These are phyloP conservation scores for Lolium perenne DNA, from an alignment of 176 grass and related monocot genomes.

Conservation along the genomic window DNA sequence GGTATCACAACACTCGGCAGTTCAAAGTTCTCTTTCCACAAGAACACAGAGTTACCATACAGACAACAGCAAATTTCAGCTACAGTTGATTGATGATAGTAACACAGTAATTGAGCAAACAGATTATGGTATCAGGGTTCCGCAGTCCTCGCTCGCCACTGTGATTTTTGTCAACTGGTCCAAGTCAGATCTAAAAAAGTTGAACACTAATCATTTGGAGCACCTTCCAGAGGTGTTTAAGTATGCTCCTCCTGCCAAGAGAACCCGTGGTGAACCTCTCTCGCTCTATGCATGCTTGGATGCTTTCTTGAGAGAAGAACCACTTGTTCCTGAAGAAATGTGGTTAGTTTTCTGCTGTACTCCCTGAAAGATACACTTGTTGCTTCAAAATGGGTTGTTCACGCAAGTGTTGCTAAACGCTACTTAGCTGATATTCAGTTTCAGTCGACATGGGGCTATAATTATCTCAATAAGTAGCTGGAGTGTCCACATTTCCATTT, in stretches of 20 bases:
- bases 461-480: background rate
- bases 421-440: constrained; percentile 12
- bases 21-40: constrained; percentile 57
- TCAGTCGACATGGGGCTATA: background rate
- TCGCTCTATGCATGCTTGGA: constrained; percentile 97
- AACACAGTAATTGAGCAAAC: constrained; percentile 67
- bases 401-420: background rate
- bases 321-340: constrained; percentile 97
- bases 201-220: constrained; percentile 69
- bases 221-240: constrained; percentile 89
- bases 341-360: constrained; percentile 70
- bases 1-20: constrained; percentile 40
- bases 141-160: constrained; percentile 57
- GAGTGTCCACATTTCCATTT: constrained; percentile 23
- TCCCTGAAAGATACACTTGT: constrained; percentile 21
- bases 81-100: constrained; percentile 80
- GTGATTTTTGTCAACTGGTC: constrained; percentile 88
- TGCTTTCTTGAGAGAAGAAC: constrained; percentile 98
- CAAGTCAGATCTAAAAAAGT: constrained; percentile 73
- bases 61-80: constrained; percentile 44
- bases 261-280: constrained; percentile 94
- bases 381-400: background rate
- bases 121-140: constrained; percentile 57
- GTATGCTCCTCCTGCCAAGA: constrained; percentile 87
- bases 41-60: constrained; percentile 58